phyloP scores from a whole-genome alignment of 2,329 filamentous ascomycete species.

The Penicillium sp. region DNA sequence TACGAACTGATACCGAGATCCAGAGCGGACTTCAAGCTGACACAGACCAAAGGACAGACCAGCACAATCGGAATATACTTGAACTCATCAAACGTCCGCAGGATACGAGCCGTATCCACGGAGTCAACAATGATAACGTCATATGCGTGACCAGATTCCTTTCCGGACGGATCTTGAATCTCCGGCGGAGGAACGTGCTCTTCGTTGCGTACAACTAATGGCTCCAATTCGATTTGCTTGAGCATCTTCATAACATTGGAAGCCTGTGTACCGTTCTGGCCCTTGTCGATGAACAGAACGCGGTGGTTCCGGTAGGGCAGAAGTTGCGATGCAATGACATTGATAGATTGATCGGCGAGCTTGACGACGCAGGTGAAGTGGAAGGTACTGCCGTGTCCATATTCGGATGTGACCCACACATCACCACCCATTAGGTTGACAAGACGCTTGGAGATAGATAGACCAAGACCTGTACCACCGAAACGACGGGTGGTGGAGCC shows the following conservation, averaged over 20 bases:
- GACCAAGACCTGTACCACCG: conserved; percentile 86
- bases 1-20: conserved; percentile 98
- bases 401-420: conserved; percentile 92
- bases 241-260: conserved; percentile 78
- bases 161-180: conserved; percentile 51
- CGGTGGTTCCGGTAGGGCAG: conserved; percentile 89
- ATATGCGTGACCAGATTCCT: conserved; percentile 63
- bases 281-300: conserved; percentile 92
- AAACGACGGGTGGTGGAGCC: conserved; percentile 96
- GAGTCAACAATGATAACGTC: conserved; percentile 96
- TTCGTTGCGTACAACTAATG: conserved; percentile 79
- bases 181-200: conserved; percentile 62
- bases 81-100: conserved; percentile 89
- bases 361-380: conserved; percentile 94
- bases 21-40: conserved; percentile 88
- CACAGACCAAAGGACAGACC: conserved; percentile 82
- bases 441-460: conserved; percentile 92
- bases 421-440: conserved; percentile 96
- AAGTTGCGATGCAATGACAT: conserved; percentile 72
- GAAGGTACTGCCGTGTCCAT: conserved; percentile 89
- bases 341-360: conserved; percentile 75
- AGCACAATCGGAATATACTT: conserved; percentile 97
- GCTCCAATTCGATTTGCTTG: conserved; percentile 73
- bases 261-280: conserved; percentile 66
- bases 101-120: conserved; percentile 80